Conservation (phyloP, 1,284 basidiomycete species). For the Trichosporon coremiiforme region DNA sequence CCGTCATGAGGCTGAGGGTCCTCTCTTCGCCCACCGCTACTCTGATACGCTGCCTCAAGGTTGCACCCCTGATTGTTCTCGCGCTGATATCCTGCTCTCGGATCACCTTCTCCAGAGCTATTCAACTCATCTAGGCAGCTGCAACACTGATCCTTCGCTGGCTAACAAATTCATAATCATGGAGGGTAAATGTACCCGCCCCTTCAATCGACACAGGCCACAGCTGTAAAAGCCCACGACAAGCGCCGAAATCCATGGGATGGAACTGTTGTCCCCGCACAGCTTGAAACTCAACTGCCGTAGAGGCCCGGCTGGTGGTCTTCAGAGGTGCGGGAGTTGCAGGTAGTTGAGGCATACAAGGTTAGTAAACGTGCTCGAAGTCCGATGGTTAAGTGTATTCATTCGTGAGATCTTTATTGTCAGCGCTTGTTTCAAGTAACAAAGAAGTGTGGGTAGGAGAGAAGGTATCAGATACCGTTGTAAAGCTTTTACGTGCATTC, state of each 20-base stretch:
- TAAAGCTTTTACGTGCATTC: slow-evolving; percentile 48
- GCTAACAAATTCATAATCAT: neutral
- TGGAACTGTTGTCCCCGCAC: slow-evolving; percentile 41
- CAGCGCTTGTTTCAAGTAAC: slow-evolving; percentile 20
- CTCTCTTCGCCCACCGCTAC: too few relatives aligned
- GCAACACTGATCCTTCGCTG: neutral
- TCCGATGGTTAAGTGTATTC: neutral
- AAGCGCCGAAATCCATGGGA: slow-evolving; percentile 52
- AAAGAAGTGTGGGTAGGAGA: slow-evolving; percentile 9
- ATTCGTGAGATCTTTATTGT: slow-evolving; percentile 24
- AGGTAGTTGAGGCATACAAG: slow-evolving; percentile 6
- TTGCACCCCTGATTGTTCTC: too few relatives aligned
- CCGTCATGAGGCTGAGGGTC: too few relatives aligned
- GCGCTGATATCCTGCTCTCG: too few relatives aligned
- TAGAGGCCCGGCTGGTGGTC: slow-evolving; percentile 38
- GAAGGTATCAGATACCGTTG: slow-evolving; percentile 55
- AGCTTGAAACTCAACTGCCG: slow-evolving; percentile 44
- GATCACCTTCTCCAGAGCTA: too few relatives aligned
- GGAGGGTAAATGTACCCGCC: slow-evolving; percentile 35
- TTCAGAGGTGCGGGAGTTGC: slow-evolving; percentile 45
- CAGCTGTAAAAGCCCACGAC: slow-evolving; percentile 29
- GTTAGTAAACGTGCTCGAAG: neutral
- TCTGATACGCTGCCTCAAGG: too few relatives aligned
- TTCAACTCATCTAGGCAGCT: neutral
- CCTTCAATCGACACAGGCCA: slow-evolving; percentile 47